Evolutionary conservation across 805 yeast genomes (phyloP).

Genomic region (Candida multigemmis): DNA sequence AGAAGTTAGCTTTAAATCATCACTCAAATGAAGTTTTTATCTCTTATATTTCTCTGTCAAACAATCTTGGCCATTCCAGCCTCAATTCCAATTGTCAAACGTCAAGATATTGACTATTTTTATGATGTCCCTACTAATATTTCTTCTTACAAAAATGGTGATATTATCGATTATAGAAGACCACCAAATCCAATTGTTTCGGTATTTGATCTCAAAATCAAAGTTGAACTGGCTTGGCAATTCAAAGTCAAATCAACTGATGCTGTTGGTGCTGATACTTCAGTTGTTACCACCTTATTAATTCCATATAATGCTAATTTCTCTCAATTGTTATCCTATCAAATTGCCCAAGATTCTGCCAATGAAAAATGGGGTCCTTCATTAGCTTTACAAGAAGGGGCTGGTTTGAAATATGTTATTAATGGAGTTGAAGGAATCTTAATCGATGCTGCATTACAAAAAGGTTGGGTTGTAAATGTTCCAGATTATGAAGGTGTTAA

Average conservation of each 20-base stretch:
- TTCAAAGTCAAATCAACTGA: slow-evolving; percentile 13
- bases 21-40: no score
- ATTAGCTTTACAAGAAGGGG: slow-evolving; percentile 12
- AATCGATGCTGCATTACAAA: slow-evolving; percentile 10
- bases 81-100: no score
- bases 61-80: no score
- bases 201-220: slow-evolving; percentile 9
- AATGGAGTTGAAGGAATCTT: slow-evolving; percentile 9
- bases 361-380: slow-evolving; percentile 15
- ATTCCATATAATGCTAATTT: slow-evolving; percentile 19
- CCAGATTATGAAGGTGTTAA: slow-evolving; percentile 27
- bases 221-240: slow-evolving; percentile 14
- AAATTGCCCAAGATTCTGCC: slow-evolving; percentile 19
- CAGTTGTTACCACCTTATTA: slow-evolving; percentile 14
- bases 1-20: no score
- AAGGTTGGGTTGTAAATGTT: slow-evolving; percentile 23
- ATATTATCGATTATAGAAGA: no score
- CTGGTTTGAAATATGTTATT: slow-evolving; percentile 6
- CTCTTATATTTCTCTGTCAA: no score
- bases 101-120: no score
- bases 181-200: no score
- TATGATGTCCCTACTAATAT: no score
- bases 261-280: slow-evolving; percentile 14
- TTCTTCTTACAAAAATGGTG: no score
- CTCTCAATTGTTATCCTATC: slow-evolving; percentile 16